Conservation (phyloP, 305 asterid species). For the Euphrasia arctica region DNA sequence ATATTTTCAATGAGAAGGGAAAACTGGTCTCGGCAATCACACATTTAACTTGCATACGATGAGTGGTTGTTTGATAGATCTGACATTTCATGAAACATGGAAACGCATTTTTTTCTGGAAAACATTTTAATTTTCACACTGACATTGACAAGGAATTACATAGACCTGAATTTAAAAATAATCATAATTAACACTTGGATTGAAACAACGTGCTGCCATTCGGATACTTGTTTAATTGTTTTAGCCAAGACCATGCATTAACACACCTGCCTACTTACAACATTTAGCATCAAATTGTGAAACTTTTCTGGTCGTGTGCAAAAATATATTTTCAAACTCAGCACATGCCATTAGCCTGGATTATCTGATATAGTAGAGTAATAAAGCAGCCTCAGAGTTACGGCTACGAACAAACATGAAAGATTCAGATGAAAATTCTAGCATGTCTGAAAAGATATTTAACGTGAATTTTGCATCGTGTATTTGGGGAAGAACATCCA, state of each 20-base stretch:
- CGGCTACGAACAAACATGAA: constrained; percentile 3
- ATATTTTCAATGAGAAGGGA: background rate
- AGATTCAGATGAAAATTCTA: constrained; percentile 3
- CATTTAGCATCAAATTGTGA: constrained; percentile 1
- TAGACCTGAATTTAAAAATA: background rate
- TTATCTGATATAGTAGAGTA: background rate
- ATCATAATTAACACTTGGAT: background rate
- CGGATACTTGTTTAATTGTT: background rate
- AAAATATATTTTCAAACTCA: background rate
- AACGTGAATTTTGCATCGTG: constrained; percentile 5
- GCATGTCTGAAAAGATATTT: constrained; percentile 5
- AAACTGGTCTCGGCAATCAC: background rate
- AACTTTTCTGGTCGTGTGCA: background rate
- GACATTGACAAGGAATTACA: constrained; percentile 1
- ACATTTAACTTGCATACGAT: background rate
- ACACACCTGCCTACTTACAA: background rate
- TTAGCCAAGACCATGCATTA: background rate
- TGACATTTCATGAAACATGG: background rate
- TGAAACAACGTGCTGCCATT: background rate
- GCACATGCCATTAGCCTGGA: constrained; percentile 2
- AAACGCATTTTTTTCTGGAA: background rate
- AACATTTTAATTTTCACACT: background rate
- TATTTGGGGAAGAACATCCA: background rate
- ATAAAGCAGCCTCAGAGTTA: constrained; percentile 1
- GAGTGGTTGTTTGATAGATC: background rate